phyloP scores from a whole-genome alignment of 2,329 filamentous ascomycete genomes.

The Cryphonectria nitschkei region DNA sequence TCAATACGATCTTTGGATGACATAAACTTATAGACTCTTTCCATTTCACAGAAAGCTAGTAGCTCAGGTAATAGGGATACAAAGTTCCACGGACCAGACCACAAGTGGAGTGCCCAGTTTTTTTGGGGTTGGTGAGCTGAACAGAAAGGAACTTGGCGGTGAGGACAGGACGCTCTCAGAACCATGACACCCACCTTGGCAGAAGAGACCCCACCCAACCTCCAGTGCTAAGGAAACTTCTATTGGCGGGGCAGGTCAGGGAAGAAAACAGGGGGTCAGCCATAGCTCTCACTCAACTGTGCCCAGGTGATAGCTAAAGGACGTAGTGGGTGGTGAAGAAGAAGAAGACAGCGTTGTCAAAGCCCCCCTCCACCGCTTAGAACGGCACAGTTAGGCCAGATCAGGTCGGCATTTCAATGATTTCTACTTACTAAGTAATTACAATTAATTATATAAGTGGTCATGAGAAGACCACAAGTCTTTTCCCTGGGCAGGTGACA shows the following conservation, averaged over 20 bases:
- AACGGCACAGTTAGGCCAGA: not conserved
- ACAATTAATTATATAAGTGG: not conserved
- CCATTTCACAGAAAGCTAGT: not conserved
- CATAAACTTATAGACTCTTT: not conserved
- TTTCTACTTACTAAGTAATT: not conserved
- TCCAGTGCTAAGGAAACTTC: not conserved
- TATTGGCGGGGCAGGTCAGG: not conserved
- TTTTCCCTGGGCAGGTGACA: not conserved
- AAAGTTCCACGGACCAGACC: not conserved
- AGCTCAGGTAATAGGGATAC: not conserved
- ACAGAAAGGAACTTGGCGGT: not conserved
- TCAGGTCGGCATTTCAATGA: not conserved
- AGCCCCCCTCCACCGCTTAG: not conserved
- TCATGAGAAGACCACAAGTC: not conserved
- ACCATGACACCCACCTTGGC: not conserved
- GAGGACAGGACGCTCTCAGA: constrained; percentile 1
- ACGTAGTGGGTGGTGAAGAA: no score
- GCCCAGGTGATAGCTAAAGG: not conserved
- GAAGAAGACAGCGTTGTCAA: not conserved
- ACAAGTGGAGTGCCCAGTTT: not conserved
- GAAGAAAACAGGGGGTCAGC: not conserved
- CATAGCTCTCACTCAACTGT: not conserved
- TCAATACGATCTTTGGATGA: not conserved
- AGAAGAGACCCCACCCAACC: not conserved
- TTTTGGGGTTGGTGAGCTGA: not conserved